Evolutionary conservation across 768 basidiomycete genomes (phyloP), one percentile per base, ranked within the genome.

Genomic region (Daedaleopsis sinensis): DNA sequence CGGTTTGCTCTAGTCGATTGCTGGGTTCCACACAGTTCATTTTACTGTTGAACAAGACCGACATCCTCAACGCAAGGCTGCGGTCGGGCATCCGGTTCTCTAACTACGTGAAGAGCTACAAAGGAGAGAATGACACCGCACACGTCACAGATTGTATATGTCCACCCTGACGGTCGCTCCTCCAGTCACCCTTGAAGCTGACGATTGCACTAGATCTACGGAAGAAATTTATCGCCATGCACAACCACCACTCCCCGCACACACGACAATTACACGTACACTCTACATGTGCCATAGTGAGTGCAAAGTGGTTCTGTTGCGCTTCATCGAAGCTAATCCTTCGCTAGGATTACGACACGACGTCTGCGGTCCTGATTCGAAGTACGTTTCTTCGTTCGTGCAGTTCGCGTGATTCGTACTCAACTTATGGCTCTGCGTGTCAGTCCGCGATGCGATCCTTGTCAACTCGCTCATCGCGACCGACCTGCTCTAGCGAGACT

Each of bases 11-110:
- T 63, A 86, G 85, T 71, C 83, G 81, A 64, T 72, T 87, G 16
- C 78, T 89, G 3, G 74, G 77, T 10, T 68, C 75, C 0, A 81
- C 85, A 32, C 81, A 84, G 58, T 79, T 88, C 55, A 81, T 88
- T 46, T 71, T 89, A 19, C 81, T 88, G 68, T 75, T 88, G 18
- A 87, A 87, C 76, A 88, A 88, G 65, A 74, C 78, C 60, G 87
- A 89, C 68, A 79, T 89, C 58, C 74, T 89, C 23, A 77, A 83
- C 32, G 72, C 75, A 16, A 86, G 87, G 68, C 74, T 89, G 11
- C 71, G 76, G 57, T 68, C 64, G 10, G 86, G 86, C 3, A 69
- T 85, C 11, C 74, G 77, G 52, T 85, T 89, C 63, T 75, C 78
- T n/a, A 73, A 78, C 16, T 84, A 82, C 65, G 84, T 88, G 8